These are phyloP conservation scores for Scheffersomyces insectosa DNA, from an alignment of 1,139 yeast genomes.

Conservation along the genomic window DNA sequence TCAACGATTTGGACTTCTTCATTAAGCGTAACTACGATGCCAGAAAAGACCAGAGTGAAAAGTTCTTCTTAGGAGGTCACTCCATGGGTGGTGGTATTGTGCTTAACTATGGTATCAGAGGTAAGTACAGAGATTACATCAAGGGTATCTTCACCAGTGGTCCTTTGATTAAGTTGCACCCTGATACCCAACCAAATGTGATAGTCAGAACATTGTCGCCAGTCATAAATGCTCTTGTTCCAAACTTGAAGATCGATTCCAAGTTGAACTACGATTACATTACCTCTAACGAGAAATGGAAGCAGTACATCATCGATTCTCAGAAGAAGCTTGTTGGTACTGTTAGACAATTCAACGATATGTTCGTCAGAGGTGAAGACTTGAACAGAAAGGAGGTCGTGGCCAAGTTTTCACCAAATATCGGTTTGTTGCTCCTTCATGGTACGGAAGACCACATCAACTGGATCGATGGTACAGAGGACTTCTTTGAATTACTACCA, in stretches of 20 bases:
- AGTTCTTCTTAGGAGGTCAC: slow-evolving; percentile 72
- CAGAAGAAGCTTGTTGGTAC: slow-evolving; percentile 46
- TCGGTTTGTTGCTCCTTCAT: slow-evolving; percentile 28
- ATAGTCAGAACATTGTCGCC: slow-evolving; percentile 49
- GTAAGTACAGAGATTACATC: slow-evolving; percentile 55
- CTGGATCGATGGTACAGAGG: slow-evolving; percentile 52
- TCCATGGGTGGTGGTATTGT: slow-evolving; percentile 96
- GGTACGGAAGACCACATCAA: slow-evolving; percentile 50
- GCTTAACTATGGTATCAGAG: slow-evolving; percentile 71
- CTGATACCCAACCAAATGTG: slow-evolving; percentile 57
- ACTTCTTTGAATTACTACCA: slow-evolving; percentile 42
- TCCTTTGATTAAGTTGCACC: slow-evolving; percentile 66
- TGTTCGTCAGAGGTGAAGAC: slow-evolving; percentile 61
- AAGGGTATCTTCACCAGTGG: slow-evolving; percentile 62
- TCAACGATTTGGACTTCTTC: slow-evolving; percentile 70
- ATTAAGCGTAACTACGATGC: slow-evolving; percentile 37
- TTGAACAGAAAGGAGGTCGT: slow-evolving; percentile 46
- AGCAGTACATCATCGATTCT: slow-evolving; percentile 39
- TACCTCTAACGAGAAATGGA: slow-evolving; percentile 55
- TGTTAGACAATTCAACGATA: slow-evolving; percentile 53
- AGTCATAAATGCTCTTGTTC: slow-evolving; percentile 48
- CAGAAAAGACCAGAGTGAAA: slow-evolving; percentile 28
- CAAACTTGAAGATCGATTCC: slow-evolving; percentile 58
- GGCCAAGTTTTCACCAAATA: slow-evolving; percentile 46
- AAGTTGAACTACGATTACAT: slow-evolving; percentile 54